Base-by-base conservation (phyloP, 2,329 filamentous ascomycete species). In the Neophaeococcomyces mojaviensis region DNA sequence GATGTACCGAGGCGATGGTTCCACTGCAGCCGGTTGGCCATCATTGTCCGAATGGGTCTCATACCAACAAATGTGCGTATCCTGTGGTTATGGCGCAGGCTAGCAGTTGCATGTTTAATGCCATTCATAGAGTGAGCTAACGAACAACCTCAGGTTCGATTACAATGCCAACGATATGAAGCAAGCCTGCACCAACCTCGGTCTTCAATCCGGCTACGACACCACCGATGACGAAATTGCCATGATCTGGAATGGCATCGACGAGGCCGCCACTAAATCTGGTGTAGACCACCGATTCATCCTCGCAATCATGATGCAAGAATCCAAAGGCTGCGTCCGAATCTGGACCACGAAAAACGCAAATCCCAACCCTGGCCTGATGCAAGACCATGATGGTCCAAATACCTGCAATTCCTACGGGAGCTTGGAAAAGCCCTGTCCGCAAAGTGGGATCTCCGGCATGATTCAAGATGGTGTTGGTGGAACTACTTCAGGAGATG, bases 301-400 rank as follows among this genome's bases (percentile, higher is more conserved):
- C 50, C 58, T 72, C 12, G 64, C 67, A n/a, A 59, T 71, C 47
- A 51, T 71, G 31, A 62, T 72, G 60, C 69, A 72, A 52, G 69
- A 72, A 53, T 67, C 63, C 50, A 63, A 62, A 47, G 69, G 69
- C 33, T 71, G 68, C 55, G 68, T 71, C 15, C 67, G 68, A 22
- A 67, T 61, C 18, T 58, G 52, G 2, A 68, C 67, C 16, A 69
- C 67, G 33, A 56, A 64, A 60, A 61, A 68, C 52, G 64, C 64
- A 13, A 65, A 68, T 19, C 48, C 48, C 44, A 71, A 71, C 58
- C 68, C 69, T 0, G 69, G 69, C 40, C 60, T 68, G 28, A 65
- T 68, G 64, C 66, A 68, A 50, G 55, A 54, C 28, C 64, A 68
- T 53, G 55, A 64, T 43, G 66, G 66, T 38, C 42, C 46, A 20